Conservation (phyloP, 1,284 basidiomycete genomes). For the Rhizopogon parksii region DNA sequence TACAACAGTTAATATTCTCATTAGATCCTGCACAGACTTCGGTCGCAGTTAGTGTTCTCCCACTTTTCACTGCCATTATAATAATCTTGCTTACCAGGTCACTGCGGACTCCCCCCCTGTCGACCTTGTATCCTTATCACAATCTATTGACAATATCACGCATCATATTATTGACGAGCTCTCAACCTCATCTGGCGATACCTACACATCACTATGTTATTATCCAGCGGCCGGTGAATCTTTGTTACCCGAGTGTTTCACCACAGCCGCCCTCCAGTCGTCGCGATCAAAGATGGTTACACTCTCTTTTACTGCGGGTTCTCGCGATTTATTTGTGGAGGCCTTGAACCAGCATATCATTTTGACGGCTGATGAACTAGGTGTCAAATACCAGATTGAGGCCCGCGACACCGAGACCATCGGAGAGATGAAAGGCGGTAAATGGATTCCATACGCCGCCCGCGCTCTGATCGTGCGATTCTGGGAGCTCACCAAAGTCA, state of each 20-base stretch:
- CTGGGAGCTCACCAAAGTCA: conserved; percentile 78
- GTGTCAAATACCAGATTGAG: conserved; percentile 38
- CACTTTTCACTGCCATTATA: conserved; percentile 8
- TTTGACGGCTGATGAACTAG: conserved; percentile 33
- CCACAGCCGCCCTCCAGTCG: conserved; percentile 26
- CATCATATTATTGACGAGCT: conserved; percentile 40
- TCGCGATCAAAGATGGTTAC: conserved; percentile 46
- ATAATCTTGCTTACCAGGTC: conserved; percentile 9
- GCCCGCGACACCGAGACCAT: conserved; percentile 40
- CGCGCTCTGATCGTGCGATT: conserved; percentile 78
- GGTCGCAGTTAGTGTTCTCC: conserved; percentile 27
- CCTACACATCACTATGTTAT: conserved; percentile 34
- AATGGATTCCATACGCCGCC: conserved; percentile 83
- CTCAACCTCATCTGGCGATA: conserved; percentile 33
- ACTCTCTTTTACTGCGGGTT: conserved; percentile 48
- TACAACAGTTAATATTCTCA: conserved; percentile 61
- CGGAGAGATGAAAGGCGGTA: conserved; percentile 64
- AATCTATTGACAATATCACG: conserved; percentile 43
- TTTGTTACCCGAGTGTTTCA: conserved; percentile 38
- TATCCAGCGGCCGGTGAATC: conserved; percentile 15
- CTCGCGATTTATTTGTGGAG: conserved; percentile 43
- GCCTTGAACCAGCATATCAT: conserved; percentile 34
- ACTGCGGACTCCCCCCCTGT: conserved; percentile 19
- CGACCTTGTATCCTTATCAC: conserved; percentile 26
- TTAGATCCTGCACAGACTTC: conserved; percentile 33